These are phyloP conservation scores for Castanopsis chinensis DNA, from an alignment of 306 rosid species.

Conservation along the genomic window DNA sequence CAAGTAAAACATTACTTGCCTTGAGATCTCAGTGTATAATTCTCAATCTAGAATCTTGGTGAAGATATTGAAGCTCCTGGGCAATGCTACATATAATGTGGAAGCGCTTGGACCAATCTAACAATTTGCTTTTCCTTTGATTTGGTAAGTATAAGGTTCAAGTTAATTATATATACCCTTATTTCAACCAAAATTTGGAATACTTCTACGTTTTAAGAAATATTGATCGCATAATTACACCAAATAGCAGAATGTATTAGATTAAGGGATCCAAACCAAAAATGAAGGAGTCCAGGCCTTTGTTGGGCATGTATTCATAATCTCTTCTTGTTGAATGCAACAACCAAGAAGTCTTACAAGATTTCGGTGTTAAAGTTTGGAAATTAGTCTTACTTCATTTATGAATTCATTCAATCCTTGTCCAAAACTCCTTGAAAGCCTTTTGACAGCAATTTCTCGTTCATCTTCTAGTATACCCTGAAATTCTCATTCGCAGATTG, in stretches of 20 bases:
- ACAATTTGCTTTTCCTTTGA: background rate
- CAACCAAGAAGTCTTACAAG: conserved; percentile 65
- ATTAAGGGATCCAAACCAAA: conserved; percentile 44
- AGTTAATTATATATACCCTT: background rate
- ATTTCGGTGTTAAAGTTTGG: conserved; percentile 67
- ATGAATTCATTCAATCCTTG: conserved; percentile 60
- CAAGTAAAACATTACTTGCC: conserved; percentile 51
- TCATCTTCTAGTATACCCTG: conserved; percentile 54
- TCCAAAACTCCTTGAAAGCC: conserved; percentile 45
- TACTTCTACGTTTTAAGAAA: too few relatives aligned
- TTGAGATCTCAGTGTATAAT: conserved; percentile 56
- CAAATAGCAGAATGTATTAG: background rate
- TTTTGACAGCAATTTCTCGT: conserved; percentile 57
- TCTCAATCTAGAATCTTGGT: conserved; percentile 54
- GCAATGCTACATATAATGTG: conserved; percentile 49
- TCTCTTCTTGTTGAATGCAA: conserved; percentile 51
- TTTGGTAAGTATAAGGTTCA: conserved; percentile 17
- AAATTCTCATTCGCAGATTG: background rate
- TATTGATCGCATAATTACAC: background rate
- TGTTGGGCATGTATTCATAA: conserved; percentile 58
- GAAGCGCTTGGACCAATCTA: conserved; percentile 40
- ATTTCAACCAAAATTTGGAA: background rate
- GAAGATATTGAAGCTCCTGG: conserved; percentile 50
- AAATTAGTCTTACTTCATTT: conserved; percentile 54
- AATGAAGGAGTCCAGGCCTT: conserved; percentile 60